Conservation (phyloP, 176 grass and related monocot genomes). For the Olyra latifolia region DNA sequence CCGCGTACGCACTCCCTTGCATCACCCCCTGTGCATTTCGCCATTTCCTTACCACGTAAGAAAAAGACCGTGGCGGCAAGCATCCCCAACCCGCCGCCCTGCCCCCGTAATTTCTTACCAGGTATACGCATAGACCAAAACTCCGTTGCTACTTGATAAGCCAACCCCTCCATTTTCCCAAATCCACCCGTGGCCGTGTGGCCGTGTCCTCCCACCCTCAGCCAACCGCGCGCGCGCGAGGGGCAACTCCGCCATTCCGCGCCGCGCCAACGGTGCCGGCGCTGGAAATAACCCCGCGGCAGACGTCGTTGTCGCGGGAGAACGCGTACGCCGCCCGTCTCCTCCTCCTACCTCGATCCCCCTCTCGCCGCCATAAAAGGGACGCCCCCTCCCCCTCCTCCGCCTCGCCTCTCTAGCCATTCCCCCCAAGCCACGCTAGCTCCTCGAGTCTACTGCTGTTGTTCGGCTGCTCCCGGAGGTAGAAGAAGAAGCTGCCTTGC, state of each 20-base stretch:
- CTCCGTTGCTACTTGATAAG: too few relatives aligned
- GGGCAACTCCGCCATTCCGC: conserved; percentile 37
- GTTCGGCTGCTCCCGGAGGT: neutral
- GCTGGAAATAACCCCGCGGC: conserved; percentile 26
- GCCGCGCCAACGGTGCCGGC: conserved; percentile 4
- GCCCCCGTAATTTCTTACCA: neutral
- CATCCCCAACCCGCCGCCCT: neutral
- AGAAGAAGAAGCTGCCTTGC: neutral
- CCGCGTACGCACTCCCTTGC: neutral
- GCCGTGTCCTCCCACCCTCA: neutral
- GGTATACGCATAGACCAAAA: neutral
- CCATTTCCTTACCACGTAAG: neutral
- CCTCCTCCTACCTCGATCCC: conserved; percentile 8
- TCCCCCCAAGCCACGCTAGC: neutral
- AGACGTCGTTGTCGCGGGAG: conserved; percentile 42
- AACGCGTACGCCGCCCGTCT: conserved; percentile 50
- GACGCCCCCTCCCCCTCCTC: neutral
- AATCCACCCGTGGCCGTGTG: too few relatives aligned
- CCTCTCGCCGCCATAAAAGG: conserved; percentile 32
- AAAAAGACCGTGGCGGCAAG: neutral
- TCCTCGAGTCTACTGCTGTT: neutral
- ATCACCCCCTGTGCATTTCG: neutral
- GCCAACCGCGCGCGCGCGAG: neutral
- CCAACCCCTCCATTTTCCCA: neutral
- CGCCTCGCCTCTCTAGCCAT: conserved; percentile 14